Conservation (phyloP, 768 basidiomycete genomes). For the Glaciozyma antarctica region DNA sequence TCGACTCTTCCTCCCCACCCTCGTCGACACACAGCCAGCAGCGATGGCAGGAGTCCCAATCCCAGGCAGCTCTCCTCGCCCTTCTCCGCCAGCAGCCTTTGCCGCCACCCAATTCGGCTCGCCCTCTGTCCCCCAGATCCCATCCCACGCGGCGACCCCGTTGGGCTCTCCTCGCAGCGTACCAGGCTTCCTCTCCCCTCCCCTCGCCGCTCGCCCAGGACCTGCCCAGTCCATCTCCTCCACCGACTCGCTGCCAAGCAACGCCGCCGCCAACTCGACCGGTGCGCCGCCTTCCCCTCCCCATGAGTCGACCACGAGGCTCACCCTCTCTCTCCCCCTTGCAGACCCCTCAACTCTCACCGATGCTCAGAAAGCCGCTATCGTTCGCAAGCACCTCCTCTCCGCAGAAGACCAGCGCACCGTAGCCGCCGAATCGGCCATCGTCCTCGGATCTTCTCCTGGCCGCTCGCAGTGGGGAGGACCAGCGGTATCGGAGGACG, state of each 20-base stretch:
- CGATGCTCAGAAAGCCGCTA: conserved; percentile 72
- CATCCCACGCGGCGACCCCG: not conserved
- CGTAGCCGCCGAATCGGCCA: conserved; percentile 32
- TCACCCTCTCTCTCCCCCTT: too few relatives aligned
- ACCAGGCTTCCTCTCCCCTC: not conserved
- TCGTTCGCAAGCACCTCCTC: conserved; percentile 71
- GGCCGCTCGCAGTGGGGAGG: not conserved
- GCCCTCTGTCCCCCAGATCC: conserved; percentile 2
- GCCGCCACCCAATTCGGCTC: too few relatives aligned
- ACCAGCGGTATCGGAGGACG: not conserved
- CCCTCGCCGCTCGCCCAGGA: not conserved
- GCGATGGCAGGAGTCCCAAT: too few relatives aligned
- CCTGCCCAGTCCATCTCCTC: not conserved
- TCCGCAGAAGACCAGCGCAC: conserved; percentile 51
- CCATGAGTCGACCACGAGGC: not conserved
- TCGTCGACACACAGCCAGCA: too few relatives aligned
- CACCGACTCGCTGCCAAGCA: too few relatives aligned
- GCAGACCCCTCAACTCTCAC: conserved; percentile 41
- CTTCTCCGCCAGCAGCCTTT: too few relatives aligned
- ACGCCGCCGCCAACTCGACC: not conserved
- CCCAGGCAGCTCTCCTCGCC: too few relatives aligned
- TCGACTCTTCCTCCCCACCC: too few relatives aligned
- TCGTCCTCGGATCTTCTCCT: not conserved
- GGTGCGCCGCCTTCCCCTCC: not conserved
- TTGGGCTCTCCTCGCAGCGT: not conserved